Conservation (phyloP, 2,329 filamentous ascomycete genomes). For the Fusarium longipes region DNA sequence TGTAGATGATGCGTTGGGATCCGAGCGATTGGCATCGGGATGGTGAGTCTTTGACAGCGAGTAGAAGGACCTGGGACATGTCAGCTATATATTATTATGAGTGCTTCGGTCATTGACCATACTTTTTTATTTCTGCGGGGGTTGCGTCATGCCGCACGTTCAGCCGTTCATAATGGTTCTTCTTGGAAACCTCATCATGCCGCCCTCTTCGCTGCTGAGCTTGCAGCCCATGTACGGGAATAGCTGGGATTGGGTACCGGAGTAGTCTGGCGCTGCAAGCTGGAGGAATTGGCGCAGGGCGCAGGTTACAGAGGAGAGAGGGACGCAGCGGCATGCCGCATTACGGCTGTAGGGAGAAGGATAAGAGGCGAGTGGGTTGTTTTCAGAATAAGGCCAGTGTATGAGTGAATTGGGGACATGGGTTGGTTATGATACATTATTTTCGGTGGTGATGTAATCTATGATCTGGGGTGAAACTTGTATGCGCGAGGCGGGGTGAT, state of each 20-base stretch:
- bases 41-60: constrained; percentile 90
- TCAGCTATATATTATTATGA: background rate
- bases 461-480: constrained; percentile 4
- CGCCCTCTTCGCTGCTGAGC: constrained; percentile 31
- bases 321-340: constrained; percentile 72
- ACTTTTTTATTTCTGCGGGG: constrained; percentile 86
- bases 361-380: background rate
- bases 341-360: constrained; percentile 53
- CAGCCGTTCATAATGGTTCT: constrained; percentile 85
- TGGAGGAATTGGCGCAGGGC: constrained; percentile 41
- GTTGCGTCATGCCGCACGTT: constrained; percentile 77
- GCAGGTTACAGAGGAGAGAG: constrained; percentile 42
- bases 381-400: background rate
- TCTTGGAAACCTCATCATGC: constrained; percentile 42
- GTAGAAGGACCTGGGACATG: constrained; percentile 77
- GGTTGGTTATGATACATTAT: constrained; percentile 7
- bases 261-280: constrained; percentile 22
- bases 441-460: constrained; percentile 48
- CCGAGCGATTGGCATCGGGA: constrained; percentile 86
- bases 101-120: constrained; percentile 1
- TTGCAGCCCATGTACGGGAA: constrained; percentile 8
- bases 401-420: constrained; percentile 9
- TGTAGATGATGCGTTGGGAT: constrained; percentile 76
- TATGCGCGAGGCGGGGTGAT: constrained; percentile 38
- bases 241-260: constrained; percentile 36